Evolutionary conservation across 768 basidiomycete genomes (phyloP).

Genomic region (Boletus pseudo-olivaceus): DNA sequence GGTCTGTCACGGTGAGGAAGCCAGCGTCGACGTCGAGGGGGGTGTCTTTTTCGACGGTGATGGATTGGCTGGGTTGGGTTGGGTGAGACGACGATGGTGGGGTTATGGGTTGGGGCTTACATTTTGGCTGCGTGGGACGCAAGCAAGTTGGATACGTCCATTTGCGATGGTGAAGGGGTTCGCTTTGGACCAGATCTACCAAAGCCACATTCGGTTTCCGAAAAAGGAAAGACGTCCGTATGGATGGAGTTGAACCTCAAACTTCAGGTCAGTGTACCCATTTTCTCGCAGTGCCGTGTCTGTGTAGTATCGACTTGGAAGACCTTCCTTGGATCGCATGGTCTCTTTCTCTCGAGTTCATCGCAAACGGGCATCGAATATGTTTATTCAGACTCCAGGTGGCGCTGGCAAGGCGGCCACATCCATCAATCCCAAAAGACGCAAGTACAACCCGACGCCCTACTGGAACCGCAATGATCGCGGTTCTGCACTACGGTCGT

Average conservation of each 20-base stretch:
- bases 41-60: constrained; percentile 72
- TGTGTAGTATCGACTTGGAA: too few species aligned
- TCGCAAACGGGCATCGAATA: too few species aligned
- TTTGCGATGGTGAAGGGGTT: neutral
- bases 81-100: neutral
- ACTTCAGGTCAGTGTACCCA: neutral
- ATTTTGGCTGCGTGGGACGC: constrained; percentile 69
- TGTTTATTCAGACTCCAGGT: neutral
- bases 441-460: neutral
- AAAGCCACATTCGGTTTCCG: neutral
- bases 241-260: neutral
- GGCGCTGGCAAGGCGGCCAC: too few species aligned
- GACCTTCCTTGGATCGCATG: too few species aligned
- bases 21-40: constrained; percentile 81
- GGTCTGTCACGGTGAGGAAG: constrained; percentile 81
- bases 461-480: too few species aligned
- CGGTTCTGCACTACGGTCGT: neutral
- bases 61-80: constrained; percentile 49
- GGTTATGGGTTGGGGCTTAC: constrained; percentile 38
- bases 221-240: constrained; percentile 3
- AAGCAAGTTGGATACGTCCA: constrained; percentile 45
- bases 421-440: neutral
- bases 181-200: neutral
- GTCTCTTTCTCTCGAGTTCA: too few species aligned
- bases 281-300: too few species aligned